Conservation (phyloP, 2,329 filamentous ascomycete species). For the Nemania serpens region DNA sequence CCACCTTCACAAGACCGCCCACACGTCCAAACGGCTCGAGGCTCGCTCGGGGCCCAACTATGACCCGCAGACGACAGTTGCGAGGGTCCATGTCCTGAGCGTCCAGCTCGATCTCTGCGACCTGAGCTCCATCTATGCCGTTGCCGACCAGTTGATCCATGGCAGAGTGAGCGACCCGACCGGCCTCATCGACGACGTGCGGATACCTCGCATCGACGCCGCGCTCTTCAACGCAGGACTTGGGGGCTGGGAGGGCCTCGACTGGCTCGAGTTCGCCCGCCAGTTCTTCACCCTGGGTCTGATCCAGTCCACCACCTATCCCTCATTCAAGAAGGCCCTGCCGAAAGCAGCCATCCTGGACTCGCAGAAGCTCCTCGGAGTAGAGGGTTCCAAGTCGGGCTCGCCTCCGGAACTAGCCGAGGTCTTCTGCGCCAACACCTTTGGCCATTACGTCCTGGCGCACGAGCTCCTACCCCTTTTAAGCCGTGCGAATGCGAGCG, state of each 20-base stretch:
- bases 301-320: conserved; percentile 73
- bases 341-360: conserved; percentile 50
- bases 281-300: conserved; percentile 63
- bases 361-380: conserved; percentile 43
- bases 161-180: conserved; percentile 53
- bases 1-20: conserved; percentile 60
- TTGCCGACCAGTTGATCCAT: conserved; percentile 52
- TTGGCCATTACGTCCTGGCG: conserved; percentile 89
- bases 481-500: conserved; percentile 48
- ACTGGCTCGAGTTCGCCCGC: conserved; percentile 66
- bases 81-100: conserved; percentile 62
- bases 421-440: conserved; percentile 90
- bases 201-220: conserved; percentile 74
- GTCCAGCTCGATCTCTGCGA: conserved; percentile 65
- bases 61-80: conserved; percentile 49
- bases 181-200: conserved; percentile 45
- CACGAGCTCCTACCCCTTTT: conserved; percentile 81
- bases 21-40: conserved; percentile 45
- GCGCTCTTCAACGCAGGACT: conserved; percentile 88
- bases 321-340: conserved; percentile 72
- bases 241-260: conserved; percentile 80
- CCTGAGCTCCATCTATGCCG: conserved; percentile 54
- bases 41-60: conserved; percentile 47
- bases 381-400: conserved; percentile 18
- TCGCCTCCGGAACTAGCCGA: conserved; percentile 70